Conservation (phyloP, 1,139 yeast genomes). For the Geotrichum carabidarum region DNA sequence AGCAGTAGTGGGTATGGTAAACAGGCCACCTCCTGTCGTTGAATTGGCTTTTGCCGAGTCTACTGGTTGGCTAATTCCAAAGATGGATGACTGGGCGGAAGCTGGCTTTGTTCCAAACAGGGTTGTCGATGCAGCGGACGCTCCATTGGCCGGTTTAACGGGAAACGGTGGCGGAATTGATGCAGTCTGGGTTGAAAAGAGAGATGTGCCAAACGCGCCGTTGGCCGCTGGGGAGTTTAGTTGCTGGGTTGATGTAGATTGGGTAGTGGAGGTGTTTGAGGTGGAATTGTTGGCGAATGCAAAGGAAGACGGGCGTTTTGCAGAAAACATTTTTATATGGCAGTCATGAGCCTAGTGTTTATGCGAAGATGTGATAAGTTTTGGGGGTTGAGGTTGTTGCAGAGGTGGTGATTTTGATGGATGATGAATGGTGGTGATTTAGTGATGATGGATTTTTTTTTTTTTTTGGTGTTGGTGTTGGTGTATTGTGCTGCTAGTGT, state of each 20-base stretch:
- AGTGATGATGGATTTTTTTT: neutral
- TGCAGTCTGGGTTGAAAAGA: neutral
- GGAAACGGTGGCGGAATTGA: neutral
- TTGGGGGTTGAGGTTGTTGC: neutral
- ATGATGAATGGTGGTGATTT: neutral
- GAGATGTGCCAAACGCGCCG: conserved; percentile 4
- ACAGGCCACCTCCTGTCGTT: conserved; percentile 31
- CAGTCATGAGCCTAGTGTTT: neutral
- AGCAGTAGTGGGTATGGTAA: conserved; percentile 32
- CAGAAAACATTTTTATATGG: neutral
- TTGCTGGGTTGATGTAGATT: neutral
- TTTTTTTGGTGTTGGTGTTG: no score
- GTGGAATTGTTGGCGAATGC: neutral
- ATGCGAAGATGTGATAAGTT: neutral
- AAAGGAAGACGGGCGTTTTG: neutral
- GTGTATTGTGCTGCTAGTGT: neutral
- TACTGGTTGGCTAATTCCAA: neutral
- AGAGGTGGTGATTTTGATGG: neutral
- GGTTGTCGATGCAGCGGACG: neutral
- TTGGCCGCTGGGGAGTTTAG: conserved; percentile 3
- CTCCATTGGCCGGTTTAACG: neutral
- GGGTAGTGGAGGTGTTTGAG: neutral
- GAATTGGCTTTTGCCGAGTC: conserved; percentile 14
- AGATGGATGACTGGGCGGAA: neutral
- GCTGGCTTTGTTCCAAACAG: neutral